Evolutionary conservation across 2,329 filamentous ascomycete species (phyloP), one percentile per base, ranked within the genome.

Genomic region (Sphaceloma murrayae): DNA sequence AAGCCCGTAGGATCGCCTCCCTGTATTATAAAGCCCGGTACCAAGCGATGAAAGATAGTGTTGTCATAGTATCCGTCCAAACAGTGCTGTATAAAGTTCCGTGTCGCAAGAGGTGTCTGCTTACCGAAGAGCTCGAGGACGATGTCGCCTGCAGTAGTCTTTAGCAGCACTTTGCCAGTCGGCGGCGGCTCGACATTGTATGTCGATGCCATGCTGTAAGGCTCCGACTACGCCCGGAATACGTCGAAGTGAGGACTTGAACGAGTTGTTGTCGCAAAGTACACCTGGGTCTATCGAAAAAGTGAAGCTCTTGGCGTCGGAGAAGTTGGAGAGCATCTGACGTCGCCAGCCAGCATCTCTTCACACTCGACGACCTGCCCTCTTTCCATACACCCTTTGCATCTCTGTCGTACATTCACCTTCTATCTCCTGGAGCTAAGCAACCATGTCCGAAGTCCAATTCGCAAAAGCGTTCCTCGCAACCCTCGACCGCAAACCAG

Each of bases 121-220:
- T 91, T 91, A 13, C 88, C 88, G 70, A 94, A 98, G 46, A 98
- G 79, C 63, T 94, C 86, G 64, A 98, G 75, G 27, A 84, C 80
- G 47, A 98, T 74, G 57, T 94, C 88, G 63, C 91, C 91, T 34
- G 81, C 72, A 5, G 85, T 94, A 7, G 91, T 98, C 63, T 93
- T 82, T 31, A 98, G 73, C 53, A 95, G 80, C 46, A 85, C 86
- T 52, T 91, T 94, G 16, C 84, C 91, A 47, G 89, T 95, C 34
- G 91, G 86, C 58, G 89, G 86, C 43, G 91, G 89, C 65, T 95
- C 89, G 57, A 93, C 85, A 56, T 94, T 93, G 66, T 96, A 96
- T 47, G 88, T 80, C 33, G 84, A 73, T 46, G 86, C 89, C 89
- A 96, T 95, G 38, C n/a, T n/a, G n/a, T n/a, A n/a, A n/a, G n/a